Evolutionary conservation across 129 eudicot species (phyloP).

Genomic region (Dittrichia graveolens): DNA sequence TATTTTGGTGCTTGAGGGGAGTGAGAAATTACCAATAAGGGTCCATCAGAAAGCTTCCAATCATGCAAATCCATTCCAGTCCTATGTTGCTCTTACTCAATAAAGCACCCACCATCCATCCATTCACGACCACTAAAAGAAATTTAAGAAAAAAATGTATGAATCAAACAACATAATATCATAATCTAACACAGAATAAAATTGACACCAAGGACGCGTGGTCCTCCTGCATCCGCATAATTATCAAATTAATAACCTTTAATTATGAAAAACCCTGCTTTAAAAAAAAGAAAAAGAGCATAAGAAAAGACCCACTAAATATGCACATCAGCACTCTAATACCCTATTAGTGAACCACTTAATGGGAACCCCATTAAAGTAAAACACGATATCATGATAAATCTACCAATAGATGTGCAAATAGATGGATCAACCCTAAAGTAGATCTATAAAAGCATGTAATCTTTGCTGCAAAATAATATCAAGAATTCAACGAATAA

Average conservation of each 20-base stretch:
- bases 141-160: background rate
- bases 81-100: conserved; percentile 41
- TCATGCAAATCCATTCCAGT: conserved; percentile 33
- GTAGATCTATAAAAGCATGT: conserved; percentile 43
- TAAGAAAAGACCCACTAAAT: conserved; percentile 29
- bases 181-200: conserved; percentile 14
- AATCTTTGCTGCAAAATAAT: conserved; percentile 42
- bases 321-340: conserved; percentile 25
- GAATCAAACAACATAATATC: conserved; percentile 29
- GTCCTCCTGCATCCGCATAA: conserved; percentile 39
- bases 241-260: conserved; percentile 21
- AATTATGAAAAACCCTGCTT: conserved; percentile 36
- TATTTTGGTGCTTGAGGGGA: conserved; percentile 13
- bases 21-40: conserved; percentile 14
- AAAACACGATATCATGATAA: conserved; percentile 32
- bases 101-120: conserved; percentile 36
- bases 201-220: conserved; percentile 15
- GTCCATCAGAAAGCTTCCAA: conserved; percentile 22
- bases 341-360: conserved; percentile 34
- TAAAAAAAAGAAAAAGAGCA: conserved; percentile 21
- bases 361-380: conserved; percentile 26
- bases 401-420: conserved; percentile 25
- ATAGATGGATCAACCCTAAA: conserved; percentile 35
- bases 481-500: conserved; percentile 25
- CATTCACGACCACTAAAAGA: conserved; percentile 32